These are phyloP conservation scores for Ogataea nitratoaversa DNA, from an alignment of 805 yeast genomes.

Conservation along the genomic window DNA sequence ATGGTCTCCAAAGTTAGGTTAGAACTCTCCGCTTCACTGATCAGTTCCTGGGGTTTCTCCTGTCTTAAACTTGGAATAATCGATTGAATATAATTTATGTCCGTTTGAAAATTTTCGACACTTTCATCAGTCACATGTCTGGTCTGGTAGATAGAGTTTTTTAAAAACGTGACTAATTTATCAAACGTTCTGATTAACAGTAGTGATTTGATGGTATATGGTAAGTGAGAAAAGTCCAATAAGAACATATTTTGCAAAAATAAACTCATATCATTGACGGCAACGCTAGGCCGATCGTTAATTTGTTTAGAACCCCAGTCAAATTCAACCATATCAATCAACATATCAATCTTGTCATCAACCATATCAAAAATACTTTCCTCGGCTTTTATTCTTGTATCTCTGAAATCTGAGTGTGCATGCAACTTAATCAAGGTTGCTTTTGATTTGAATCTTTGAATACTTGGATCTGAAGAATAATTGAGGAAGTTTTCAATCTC, in stretches of 20 bases:
- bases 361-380: constrained; percentile 76
- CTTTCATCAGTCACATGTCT: constrained; percentile 60
- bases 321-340: constrained; percentile 80
- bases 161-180: constrained; percentile 68
- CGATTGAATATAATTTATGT: constrained; percentile 70
- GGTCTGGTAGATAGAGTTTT: constrained; percentile 51
- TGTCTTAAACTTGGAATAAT: constrained; percentile 39
- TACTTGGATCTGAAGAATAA: constrained; percentile 32
- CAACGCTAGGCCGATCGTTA: constrained; percentile 62
- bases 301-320: constrained; percentile 64
- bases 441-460: constrained; percentile 27
- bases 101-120: constrained; percentile 69
- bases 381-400: constrained; percentile 69
- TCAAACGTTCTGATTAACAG: constrained; percentile 87
- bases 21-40: constrained; percentile 14
- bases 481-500: constrained; percentile 52
- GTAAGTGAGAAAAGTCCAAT: constrained; percentile 78
- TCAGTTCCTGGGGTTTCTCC: constrained; percentile 14
- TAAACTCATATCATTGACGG: constrained; percentile 78
- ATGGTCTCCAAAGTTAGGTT: constrained; percentile 61
- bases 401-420: constrained; percentile 45
- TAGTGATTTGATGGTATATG: constrained; percentile 69
- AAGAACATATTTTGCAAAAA: constrained; percentile 82
- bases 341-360: constrained; percentile 72
- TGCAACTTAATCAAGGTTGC: constrained; percentile 30